Base-by-base conservation (phyloP, 352 stramenopile genomes). In the Pythium chondricola region DNA sequence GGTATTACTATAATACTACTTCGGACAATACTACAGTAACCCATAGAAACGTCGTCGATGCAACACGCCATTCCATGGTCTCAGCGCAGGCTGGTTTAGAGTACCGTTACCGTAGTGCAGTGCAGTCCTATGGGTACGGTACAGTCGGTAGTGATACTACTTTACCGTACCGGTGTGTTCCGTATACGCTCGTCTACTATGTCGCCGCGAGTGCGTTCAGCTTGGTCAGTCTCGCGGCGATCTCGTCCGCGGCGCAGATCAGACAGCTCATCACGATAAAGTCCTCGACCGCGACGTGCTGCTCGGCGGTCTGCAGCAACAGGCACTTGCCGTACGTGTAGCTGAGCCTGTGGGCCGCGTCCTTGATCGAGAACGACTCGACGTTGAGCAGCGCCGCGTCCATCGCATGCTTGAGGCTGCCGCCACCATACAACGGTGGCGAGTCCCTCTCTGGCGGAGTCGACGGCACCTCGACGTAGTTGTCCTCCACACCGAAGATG, bases 231-330 rank as follows among this genome's bases (percentile, higher is more conserved):
- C 65, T 72, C 26, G 56, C 51, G 1, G 71, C 71, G 30, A 85
- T 74, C 24, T 83, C 69, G 35, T 83, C 67, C 30, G 58, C 73
- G 11, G 62, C 52, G 41, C 56, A 70, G 42, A 85, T 82, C 20
- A 85, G 58, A 46, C 74, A 85, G 56, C 74, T 85, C 67, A 82
- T 85, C 52, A 81, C 51, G 43, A 83, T 75, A 30, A 83, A 74
- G 25, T 85, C 68, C 29, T 85, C 73, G 50, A 85, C 78, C 0
- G 68, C 62, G 16, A 78, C 52, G 43, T 65, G 45, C 21, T 60
- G 46, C 14, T 66, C 52, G 1, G 67, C 47, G 36, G 69, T 65
- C 42, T 59, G 45, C n/a, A 59, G 35, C 14, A 81, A 30, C 17
- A 83, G 41, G 6, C 77, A 67, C 44, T 78, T 67, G 3, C 71